Conservation (phyloP, 1,284 basidiomycete species). For the Puccinia horiana region DNA sequence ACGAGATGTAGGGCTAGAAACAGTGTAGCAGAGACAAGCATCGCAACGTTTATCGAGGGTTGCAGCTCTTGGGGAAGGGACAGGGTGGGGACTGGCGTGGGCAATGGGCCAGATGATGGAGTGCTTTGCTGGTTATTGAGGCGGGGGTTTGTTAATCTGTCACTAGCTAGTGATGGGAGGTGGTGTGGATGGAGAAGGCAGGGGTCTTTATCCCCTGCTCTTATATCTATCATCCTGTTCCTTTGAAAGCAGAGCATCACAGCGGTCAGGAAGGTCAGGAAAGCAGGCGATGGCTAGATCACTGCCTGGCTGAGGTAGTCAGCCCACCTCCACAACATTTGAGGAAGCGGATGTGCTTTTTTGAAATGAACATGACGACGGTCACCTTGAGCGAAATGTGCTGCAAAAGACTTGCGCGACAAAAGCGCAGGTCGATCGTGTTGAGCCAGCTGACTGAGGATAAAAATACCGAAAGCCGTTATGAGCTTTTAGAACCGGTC, state of each 20-base stretch:
- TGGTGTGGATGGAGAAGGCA: neutral
- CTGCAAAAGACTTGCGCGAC: neutral
- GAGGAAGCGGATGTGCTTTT: neutral
- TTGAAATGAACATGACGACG: neutral
- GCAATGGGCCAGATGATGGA: neutral
- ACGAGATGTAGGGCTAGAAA: neutral
- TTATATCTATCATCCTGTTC: neutral
- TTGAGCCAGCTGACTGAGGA: neutral
- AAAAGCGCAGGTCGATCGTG: neutral
- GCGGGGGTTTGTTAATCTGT: neutral
- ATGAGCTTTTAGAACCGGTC: neutral
- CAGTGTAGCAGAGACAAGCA: slow-evolving; percentile 1
- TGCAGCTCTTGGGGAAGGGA: too few relatives aligned
- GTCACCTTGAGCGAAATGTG: neutral
- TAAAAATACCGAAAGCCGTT: neutral
- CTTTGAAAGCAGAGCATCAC: neutral
- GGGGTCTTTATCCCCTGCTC: neutral
- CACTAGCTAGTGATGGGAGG: neutral
- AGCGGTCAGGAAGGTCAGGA: neutral
- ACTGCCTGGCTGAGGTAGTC: neutral
- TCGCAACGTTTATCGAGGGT: neutral
- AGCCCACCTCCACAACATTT: neutral
- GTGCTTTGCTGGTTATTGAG: neutral
- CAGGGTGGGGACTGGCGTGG: neutral
- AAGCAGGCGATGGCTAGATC: neutral